Evolutionary conservation across 768 basidiomycete genomes (phyloP), one percentile per base, ranked within the genome.

Genomic region (Galerina marginata): DNA sequence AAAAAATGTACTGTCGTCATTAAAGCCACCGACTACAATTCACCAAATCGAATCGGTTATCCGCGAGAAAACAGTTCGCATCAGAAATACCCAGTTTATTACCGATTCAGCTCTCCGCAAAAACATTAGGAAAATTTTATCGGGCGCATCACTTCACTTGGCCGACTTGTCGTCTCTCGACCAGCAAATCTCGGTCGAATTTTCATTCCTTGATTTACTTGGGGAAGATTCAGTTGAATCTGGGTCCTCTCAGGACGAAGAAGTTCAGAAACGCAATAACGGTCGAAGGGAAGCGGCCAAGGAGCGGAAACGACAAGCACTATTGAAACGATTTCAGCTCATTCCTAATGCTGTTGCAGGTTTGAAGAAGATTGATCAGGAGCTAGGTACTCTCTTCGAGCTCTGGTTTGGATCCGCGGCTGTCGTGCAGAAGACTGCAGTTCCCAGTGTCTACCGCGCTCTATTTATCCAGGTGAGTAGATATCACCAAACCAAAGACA

Each of bases 381-480:
- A 40, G 12, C 52, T 65, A 33, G 51, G 23, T 9, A 5, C 11
- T 4, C 29, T 60, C 15, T 65, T 65, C n/a, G 46, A 61, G 20
- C 9, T 14, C 23, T 59, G 36, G 39, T 55, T 43, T 26, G 54
- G 54, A 14, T 26, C 29, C 4, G 16, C 25, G 2, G 20, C 54
- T 12, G n/a, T 55, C 15, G 11, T 44, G 5, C 20, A 29, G n/a
- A 29, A 37, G 12, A 25, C n/a, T 11, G 10, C 14, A 29, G 36
- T 46, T 15, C 36, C 39, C 2, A 2, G 23, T 2, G 51, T 52
- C 2, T 56, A 62, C 38, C 33, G 20, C 3, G 39, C 38, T 9
- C 26, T 62, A n/a, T 62, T 57, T 38, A 44, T 52, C 9, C 49
- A 57, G 40, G 61, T 56, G 15, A 39, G 48, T 51, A 45, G 5